Base-by-base conservation (phyloP, 2,329 filamentous ascomycete species). In the Scortechinia acanthostroma region DNA sequence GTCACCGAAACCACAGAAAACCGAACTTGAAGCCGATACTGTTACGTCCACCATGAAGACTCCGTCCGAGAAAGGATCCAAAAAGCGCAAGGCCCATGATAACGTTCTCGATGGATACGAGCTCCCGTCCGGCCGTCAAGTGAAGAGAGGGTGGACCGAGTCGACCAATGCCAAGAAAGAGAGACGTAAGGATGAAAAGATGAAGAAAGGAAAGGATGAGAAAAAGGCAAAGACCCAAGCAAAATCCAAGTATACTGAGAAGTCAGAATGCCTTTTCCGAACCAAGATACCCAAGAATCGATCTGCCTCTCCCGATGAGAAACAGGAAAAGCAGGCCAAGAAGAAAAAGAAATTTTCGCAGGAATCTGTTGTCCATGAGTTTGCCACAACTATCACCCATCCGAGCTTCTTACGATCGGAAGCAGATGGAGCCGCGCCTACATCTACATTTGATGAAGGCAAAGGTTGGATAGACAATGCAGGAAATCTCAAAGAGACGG, bases 131-230 rank as follows among this genome's bases (percentile, higher is more conserved):
- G 84, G 80, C 42, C 80, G 91, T 53, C 87, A 87, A 56, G 82
- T 96, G 49, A 94, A 93, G 70, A 76, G 91, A 49, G 91, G 90
- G 3, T 95, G 91, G 91, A 91, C 87, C 1, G 86, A 90, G 49
- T 73, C 83, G 1, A 68, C 71, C 19, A 68, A 45, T 16, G 30
- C 51, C 43, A 64, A 65, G 56, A 64, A 74, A 37, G 69, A 73
- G 47, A 71, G 70, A 45, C 61, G 66, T 45, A 70, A 69, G 35
- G 66, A 71, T 22, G 66, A 71, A 20, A 71, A 72, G 44, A n/a
- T n/a, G n/a, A 66, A 69, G 49, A 64, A 70, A 30, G 70, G 74
- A 47, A 71, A 72, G 45, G 73, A 78, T 44, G 72, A 75, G 47
- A 74, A 80, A 52, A 68, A 70, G 47, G 69, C 71, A 53, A 80